Conservation (phyloP, 1,139 yeast species). For the Insectozyma bohioensis region DNA sequence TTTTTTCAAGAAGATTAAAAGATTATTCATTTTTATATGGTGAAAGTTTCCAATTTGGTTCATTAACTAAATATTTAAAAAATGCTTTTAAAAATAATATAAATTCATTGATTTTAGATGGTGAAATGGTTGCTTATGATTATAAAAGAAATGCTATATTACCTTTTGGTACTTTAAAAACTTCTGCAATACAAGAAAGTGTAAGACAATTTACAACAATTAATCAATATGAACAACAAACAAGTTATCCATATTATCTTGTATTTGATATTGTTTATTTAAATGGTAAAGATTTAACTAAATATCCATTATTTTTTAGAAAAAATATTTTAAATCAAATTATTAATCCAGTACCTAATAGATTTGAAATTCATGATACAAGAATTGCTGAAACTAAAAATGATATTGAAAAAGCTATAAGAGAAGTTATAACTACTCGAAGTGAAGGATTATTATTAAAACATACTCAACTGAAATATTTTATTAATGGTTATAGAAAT, state of each 20-base stretch:
- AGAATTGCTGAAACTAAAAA: constrained; percentile 42
- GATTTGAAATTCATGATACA: constrained; percentile 57
- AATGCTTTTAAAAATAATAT: constrained; percentile 44
- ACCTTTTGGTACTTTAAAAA: constrained; percentile 79
- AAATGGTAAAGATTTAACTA: constrained; percentile 63
- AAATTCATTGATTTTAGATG: constrained; percentile 68
- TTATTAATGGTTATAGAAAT: constrained; percentile 60
- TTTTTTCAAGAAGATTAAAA: constrained; percentile 66
- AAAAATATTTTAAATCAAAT: constrained; percentile 50
- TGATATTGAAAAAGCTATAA: constrained; percentile 58
- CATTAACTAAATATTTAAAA: constrained; percentile 56
- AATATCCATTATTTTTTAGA: constrained; percentile 54
- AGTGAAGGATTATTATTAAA: constrained; percentile 87
- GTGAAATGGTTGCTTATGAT: constrained; percentile 94
- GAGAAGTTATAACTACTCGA: constrained; percentile 56
- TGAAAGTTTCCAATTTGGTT: constrained; percentile 52
- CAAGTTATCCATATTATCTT: constrained; percentile 59
- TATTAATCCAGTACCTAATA: constrained; percentile 46
- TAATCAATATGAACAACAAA: constrained; percentile 37
- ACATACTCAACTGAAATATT: constrained; percentile 57
- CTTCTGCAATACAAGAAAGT: constrained; percentile 62
- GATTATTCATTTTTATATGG: constrained; percentile 82
- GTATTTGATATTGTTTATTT: constrained; percentile 72
- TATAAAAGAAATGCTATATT: constrained; percentile 54
- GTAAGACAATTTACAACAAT: constrained; percentile 41